phyloP scores from a whole-genome alignment of 495 filamentous ascomycete genomes.

The Tirmania nivea region DNA sequence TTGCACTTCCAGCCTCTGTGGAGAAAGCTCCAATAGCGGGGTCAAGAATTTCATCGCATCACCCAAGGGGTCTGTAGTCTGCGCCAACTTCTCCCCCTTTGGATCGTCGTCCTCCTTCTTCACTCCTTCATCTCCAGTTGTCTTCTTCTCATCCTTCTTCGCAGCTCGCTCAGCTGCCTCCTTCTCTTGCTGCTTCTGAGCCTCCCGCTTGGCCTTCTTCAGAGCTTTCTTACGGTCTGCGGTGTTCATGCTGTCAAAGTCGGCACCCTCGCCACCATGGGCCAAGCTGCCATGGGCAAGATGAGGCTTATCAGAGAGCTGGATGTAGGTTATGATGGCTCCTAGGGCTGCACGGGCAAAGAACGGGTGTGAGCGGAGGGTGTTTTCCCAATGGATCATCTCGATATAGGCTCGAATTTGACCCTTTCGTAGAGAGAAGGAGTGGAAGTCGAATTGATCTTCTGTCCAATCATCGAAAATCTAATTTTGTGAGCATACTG shows the following conservation, averaged over 20 bases:
- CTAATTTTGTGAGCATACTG: slow-evolving; percentile 27
- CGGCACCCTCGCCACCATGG: slow-evolving; percentile 27
- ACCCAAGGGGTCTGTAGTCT: slow-evolving; percentile 60
- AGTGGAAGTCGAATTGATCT: slow-evolving; percentile 97
- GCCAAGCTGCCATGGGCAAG: slow-evolving; percentile 33
- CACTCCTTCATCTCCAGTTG: slow-evolving; percentile 25
- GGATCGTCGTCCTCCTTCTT: slow-evolving; percentile 83
- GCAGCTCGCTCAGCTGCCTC: slow-evolving; percentile 49
- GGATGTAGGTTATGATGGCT: slow-evolving; percentile 59
- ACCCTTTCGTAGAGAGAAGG: slow-evolving; percentile 83
- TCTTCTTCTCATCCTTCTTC: slow-evolving; percentile 51
- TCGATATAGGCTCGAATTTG: slow-evolving; percentile 88
- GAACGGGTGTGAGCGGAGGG: slow-evolving; percentile 75
- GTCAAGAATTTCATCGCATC: slow-evolving; percentile 73
- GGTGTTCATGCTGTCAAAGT: slow-evolving; percentile 33
- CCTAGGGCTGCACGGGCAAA: slow-evolving; percentile 68
- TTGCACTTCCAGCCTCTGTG: slow-evolving; percentile 66
- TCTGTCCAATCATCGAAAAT: slow-evolving; percentile 96
- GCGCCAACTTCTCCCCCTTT: slow-evolving; percentile 48
- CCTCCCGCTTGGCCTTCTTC: slow-evolving; percentile 89
- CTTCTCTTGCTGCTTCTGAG: slow-evolving; percentile 55
- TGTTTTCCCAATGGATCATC: slow-evolving; percentile 91
- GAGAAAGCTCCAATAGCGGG: slow-evolving; percentile 56
- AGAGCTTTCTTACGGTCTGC: slow-evolving; percentile 74
- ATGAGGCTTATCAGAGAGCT: slow-evolving; percentile 54